These are phyloP conservation scores for Colletotrichum shisoi DNA, from an alignment of 2,329 filamentous ascomycete species.

Conservation along the genomic window DNA sequence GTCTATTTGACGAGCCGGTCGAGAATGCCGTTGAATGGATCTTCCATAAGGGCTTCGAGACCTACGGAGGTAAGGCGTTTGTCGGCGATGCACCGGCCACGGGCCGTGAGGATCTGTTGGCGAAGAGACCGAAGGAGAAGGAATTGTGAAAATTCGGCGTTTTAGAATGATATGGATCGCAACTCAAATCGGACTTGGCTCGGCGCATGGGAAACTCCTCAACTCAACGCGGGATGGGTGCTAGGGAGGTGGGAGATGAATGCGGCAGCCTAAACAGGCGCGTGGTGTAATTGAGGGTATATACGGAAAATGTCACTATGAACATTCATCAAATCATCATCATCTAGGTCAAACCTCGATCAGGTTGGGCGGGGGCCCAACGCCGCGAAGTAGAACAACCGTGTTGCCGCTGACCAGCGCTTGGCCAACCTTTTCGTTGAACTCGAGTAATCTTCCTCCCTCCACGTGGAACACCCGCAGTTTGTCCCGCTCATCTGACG, in stretches of 20 bases:
- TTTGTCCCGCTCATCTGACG: constrained; percentile 77
- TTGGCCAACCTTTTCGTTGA: constrained; percentile 82
- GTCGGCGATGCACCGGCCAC: constrained; percentile 64
- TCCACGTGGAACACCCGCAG: constrained; percentile 93
- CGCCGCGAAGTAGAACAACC: constrained; percentile 84
- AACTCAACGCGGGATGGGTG: not conserved
- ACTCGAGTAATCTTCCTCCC: constrained; percentile 84
- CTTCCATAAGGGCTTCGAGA: constrained; percentile 83
- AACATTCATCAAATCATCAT: constrained; percentile 34
- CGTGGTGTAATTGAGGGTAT: constrained; percentile 32
- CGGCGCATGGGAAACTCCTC: constrained; percentile 32
- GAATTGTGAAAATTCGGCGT: constrained; percentile 25
- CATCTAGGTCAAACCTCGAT: constrained; percentile 58
- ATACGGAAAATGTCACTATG: constrained; percentile 32
- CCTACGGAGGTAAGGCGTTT: constrained; percentile 69
- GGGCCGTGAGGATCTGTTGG: constrained; percentile 60
- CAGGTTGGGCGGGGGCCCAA: constrained; percentile 79
- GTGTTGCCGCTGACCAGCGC: constrained; percentile 83
- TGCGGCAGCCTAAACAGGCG: constrained; percentile 11
- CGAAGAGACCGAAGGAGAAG: constrained; percentile 45
- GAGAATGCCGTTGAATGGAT: constrained; percentile 89
- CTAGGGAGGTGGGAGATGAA: constrained; percentile 2
- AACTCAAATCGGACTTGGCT: constrained; percentile 25
- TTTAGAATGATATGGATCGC: constrained; percentile 15
- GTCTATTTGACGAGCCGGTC: constrained; percentile 88